Evolutionary conservation across 83 land plant species (phyloP), one percentile per base, ranked within the genome.

Genomic region (Picea abies): DNA sequence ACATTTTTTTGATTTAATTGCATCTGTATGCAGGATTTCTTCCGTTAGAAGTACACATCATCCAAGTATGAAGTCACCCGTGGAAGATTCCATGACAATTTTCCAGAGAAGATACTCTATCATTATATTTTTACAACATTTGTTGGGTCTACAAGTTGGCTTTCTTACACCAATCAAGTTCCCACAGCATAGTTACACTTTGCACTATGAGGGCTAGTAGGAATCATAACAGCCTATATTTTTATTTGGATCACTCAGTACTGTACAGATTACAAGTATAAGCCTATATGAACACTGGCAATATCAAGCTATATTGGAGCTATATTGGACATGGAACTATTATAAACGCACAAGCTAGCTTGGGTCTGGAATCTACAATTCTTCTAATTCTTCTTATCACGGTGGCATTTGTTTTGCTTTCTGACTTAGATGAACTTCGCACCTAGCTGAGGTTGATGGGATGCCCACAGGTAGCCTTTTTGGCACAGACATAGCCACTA

Each of bases 401-500:
- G 72, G 85, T 96, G 35, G 84, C 99, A 19, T 91, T 98, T 58
- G 80, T 96, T 56, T 94, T 44, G 91, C 99, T 35, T 98, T 82
- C 77, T 98, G 98, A 98, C 85, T 98, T 63, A 98, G 99, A 39
- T 93, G 88, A 4, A 93, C 96, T 7, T 98, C 97, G 3, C 98
- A 97, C 14, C 94, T 98, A 73, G 95, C 93, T 58, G 97, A 96
- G 83, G 88, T 89, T 76, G 25, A 86, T 82, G 99, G 98, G 23
- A 73, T 76, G 29, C 94, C 96, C 84, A 93, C 88, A 78, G 99
- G 98, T 83, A 98, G 97, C 26, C 86, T 96, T 49, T 96, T 98
- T 91, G 98, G 98, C n/a, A 98, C 98, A 32, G 98, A 98, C 75
- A 95, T 98, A 52, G 99, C 98, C 63, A 96, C 99, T 3, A 98